Evolutionary conservation across 2,329 filamentous ascomycete species (phyloP), one percentile per base, ranked within the genome.

Genomic region (Phialocephala sp.): DNA sequence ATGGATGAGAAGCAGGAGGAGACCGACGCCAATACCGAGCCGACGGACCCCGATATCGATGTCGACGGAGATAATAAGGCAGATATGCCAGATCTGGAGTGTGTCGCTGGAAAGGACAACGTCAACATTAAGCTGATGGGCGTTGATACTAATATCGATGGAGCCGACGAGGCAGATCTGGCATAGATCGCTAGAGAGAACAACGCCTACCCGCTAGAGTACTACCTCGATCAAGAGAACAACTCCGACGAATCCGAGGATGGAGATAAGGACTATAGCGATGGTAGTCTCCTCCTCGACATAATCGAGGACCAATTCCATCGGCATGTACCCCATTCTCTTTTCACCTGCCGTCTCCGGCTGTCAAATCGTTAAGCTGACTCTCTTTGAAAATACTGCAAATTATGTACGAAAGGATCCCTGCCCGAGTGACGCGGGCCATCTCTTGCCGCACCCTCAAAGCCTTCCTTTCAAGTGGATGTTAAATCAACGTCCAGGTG

Each of bases 41-140:
- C 75, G 62, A 78, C 73, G 35, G 75, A 77, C 59, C 68, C 68
- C 65, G 50, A 73, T 56, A 71, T 65, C 32, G 65, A 70, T 66
- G 56, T 66, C 8, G 56, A 70, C 41, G 61, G 58, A 62, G 56
- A 54, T 24, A 45, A 68, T 41, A 61, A 67, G 41, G 59, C 47
- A 66, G 56, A 68, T 27, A 43, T 66, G 63, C 37, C 55, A 65
- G 66, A 72, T 65, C 59, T 68, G 37, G 37, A 54, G 60, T 71
- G 52, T 3, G 3, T 32, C 27, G 27, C 27, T 32, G 6, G 6
- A 32, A 6, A 32, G 27, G 27, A 32, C 6, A 3, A 3, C 6
- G 27, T 6, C 6, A 32, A 6, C 27, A 32, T 6, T 6, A 6
- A 3, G 27, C 27, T 6, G 27, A 32, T 32, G 6, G 6, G 6